Evolutionary conservation across 2,329 filamentous ascomycete genomes (phyloP).

Genomic region (Eutypa lata): DNA sequence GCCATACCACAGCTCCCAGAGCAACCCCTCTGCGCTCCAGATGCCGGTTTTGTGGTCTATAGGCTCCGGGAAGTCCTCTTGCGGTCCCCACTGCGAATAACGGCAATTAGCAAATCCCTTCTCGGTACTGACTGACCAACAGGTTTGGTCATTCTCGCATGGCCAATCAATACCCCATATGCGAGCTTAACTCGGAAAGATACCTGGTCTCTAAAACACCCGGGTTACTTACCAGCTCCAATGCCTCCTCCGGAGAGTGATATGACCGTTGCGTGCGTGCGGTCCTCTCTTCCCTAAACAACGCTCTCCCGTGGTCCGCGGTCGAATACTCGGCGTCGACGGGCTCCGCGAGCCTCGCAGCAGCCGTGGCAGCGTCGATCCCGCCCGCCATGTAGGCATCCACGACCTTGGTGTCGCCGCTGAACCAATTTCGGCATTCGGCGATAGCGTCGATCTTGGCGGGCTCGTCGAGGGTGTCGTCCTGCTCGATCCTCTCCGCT

Average conservation of each 20-base stretch:
- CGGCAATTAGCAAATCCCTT: neutral
- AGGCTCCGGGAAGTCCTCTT: slow-evolving; percentile 7
- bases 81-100: slow-evolving; percentile 7
- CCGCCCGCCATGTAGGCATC: slow-evolving; percentile 7
- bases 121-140: neutral
- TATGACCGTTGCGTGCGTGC: slow-evolving; percentile 1
- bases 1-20: slow-evolving; percentile 16
- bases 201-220: no score
- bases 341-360: slow-evolving; percentile 3
- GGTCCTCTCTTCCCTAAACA: neutral
- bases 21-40: slow-evolving; percentile 5
- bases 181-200: no score
- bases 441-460: slow-evolving; percentile 9
- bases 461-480: slow-evolving; percentile 8
- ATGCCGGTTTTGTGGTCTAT: neutral
- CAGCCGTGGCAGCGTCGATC: slow-evolving; percentile 2
- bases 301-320: slow-evolving; percentile 5
- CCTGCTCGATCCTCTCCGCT: slow-evolving; percentile 1
- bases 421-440: slow-evolving; percentile 6
- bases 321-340: slow-evolving; percentile 9
- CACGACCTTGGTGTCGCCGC: slow-evolving; percentile 1
- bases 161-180: neutral
- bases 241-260: slow-evolving; percentile 4
- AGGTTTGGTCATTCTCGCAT: neutral
- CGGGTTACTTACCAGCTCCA: slow-evolving; percentile 5